Percentiles rank a stretch among this genome's conserved stretches.
Conservation (phyloP, 305 asterid genomes). For the Fraxinus sp. region DNA sequence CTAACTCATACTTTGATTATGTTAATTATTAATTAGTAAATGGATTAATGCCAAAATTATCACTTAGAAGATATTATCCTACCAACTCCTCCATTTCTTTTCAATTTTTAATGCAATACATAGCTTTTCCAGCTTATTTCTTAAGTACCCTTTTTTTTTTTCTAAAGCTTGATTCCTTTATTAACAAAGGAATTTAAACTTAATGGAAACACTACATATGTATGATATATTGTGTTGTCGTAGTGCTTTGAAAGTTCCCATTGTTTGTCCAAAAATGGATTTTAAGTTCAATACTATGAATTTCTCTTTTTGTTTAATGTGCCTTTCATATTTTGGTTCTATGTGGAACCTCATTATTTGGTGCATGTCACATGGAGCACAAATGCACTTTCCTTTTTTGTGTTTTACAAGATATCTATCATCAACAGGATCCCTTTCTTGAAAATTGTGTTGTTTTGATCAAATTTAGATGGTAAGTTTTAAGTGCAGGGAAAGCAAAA, state of each 20-base stretch:
- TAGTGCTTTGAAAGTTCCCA: no score
- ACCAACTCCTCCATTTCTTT: constrained; percentile 19
- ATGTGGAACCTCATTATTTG: constrained; percentile 8
- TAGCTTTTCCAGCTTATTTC: constrained; percentile 33
- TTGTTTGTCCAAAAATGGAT: constrained; percentile 44
- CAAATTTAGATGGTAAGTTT: not conserved
- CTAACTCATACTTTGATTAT: not conserved
- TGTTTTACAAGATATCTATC: constrained; percentile 1
- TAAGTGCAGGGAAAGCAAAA: not conserved
- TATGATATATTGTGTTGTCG: no score
- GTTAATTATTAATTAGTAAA: not conserved
- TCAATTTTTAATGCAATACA: constrained; percentile 38
- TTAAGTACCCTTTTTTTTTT: not conserved
- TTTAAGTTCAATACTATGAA: constrained; percentile 7
- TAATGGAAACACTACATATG: no score
- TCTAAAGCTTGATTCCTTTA: no score
- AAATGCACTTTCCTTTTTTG: constrained; percentile 11
- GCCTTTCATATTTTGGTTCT: constrained; percentile 15
- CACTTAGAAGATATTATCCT: not conserved
- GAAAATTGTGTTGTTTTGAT: not conserved
- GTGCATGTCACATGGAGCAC: constrained; percentile 42
- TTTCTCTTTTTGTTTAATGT: constrained; percentile 19
- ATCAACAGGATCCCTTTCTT: not conserved
- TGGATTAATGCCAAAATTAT: not conserved
- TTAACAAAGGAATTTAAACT: no score